These are phyloP conservation scores for Fusarium chaquense DNA, from an alignment of 2,329 filamentous ascomycete species.

Conservation along the genomic window DNA sequence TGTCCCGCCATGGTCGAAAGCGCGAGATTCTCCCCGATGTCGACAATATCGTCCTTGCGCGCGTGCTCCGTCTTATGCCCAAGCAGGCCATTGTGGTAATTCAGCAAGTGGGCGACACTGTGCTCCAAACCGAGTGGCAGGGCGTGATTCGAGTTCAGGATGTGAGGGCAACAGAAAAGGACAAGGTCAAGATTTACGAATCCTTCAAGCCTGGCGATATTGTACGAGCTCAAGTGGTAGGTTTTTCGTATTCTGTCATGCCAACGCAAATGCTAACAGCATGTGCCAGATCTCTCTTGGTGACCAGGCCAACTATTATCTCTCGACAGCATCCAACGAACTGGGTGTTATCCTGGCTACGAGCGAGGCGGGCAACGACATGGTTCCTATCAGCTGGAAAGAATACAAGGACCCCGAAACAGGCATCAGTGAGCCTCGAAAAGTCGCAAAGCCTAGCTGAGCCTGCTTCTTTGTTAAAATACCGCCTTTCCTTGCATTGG, in stretches of 20 bases:
- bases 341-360: constrained; percentile 93
- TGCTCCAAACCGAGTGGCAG: constrained; percentile 84
- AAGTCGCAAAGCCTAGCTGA: constrained; percentile 94
- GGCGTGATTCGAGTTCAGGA: constrained; percentile 90
- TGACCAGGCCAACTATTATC: constrained; percentile 94
- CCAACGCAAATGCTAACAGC: not conserved
- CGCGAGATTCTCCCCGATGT: constrained; percentile 85
- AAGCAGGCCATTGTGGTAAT: constrained; percentile 89
- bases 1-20: constrained; percentile 63
- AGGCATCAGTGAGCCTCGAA: constrained; percentile 80
- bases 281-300: constrained; percentile 79
- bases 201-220: constrained; percentile 94
- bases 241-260: constrained; percentile 42
- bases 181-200: constrained; percentile 90
- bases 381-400: constrained; percentile 95
- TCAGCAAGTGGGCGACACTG: constrained; percentile 79
- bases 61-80: constrained; percentile 86
- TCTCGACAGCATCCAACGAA: constrained; percentile 92
- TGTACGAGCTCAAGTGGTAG: constrained; percentile 84
- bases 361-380: constrained; percentile 87
- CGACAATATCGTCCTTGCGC: constrained; percentile 82
- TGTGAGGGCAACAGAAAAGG: constrained; percentile 94
- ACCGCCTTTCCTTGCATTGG: constrained; percentile 19
- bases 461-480: constrained; percentile 15
- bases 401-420: constrained; percentile 90